These are phyloP conservation scores for Trichosporon ovoides DNA, from an alignment of 1,284 basidiomycete genomes.

Conservation along the genomic window DNA sequence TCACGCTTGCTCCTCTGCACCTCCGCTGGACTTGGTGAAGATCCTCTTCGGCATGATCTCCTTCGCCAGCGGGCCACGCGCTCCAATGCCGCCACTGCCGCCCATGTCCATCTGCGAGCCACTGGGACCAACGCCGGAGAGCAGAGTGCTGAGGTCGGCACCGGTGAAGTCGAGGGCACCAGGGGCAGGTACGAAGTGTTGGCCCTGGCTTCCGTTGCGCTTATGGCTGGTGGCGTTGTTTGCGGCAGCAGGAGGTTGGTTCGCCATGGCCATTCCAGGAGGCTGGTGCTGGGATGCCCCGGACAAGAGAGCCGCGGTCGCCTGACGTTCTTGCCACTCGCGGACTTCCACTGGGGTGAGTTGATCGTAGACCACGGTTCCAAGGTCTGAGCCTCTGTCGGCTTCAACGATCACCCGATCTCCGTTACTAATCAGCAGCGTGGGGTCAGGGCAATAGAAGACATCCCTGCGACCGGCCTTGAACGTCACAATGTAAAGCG, in stretches of 20 bases:
- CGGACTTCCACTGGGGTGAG: constrained; percentile 89
- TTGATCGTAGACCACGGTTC: constrained; percentile 80
- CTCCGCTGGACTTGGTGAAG: constrained; percentile 77
- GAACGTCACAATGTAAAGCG: constrained; percentile 95
- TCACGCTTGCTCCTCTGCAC: constrained; percentile 70
- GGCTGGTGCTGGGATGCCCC: constrained; percentile 48
- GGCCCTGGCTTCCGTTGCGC: constrained; percentile 16
- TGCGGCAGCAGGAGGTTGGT: neutral
- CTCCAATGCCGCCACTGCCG: constrained; percentile 27
- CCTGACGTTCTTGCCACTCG: constrained; percentile 73
- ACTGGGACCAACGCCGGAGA: constrained; percentile 39
- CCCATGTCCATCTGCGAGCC: constrained; percentile 36
- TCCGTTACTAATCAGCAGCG: constrained; percentile 58
- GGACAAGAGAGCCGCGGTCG: constrained; percentile 42
- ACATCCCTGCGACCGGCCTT: constrained; percentile 93
- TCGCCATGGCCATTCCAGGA: constrained; percentile 48
- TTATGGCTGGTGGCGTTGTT: constrained; percentile 7
- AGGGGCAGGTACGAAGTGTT: constrained; percentile 11
- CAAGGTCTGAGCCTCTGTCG: constrained; percentile 87
- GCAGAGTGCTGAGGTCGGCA: constrained; percentile 35
- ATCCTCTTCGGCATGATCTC: constrained; percentile 96
- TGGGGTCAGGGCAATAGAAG: constrained; percentile 73
- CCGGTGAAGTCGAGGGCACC: constrained; percentile 30
- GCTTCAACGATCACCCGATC: constrained; percentile 93
- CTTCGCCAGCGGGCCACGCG: constrained; percentile 53